These are phyloP conservation scores for Ormosia emarginata DNA, from an alignment of 306 rosid species.

Conservation along the genomic window DNA sequence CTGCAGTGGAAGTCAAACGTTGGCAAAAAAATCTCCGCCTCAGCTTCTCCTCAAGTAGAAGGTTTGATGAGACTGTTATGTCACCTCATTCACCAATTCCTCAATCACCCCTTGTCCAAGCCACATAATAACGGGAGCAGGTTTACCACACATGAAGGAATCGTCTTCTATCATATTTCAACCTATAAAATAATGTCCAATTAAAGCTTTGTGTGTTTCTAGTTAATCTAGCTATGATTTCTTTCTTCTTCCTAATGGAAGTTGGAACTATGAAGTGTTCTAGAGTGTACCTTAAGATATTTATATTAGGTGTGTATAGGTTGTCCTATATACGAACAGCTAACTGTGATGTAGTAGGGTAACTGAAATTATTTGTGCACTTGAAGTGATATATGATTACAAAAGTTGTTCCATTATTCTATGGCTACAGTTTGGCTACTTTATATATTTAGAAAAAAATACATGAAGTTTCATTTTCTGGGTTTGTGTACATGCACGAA, in stretches of 20 bases:
- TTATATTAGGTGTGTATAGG: not conserved
- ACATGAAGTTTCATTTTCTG: not conserved
- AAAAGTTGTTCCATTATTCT: not conserved
- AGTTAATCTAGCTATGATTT: not conserved
- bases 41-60: conserved; percentile 41
- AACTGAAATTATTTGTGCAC: not conserved
- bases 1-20: conserved; percentile 17
- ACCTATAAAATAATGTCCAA: not conserved
- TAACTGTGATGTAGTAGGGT: conserved; percentile 5
- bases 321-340: not conserved
- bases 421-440: not conserved
- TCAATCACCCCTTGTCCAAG: conserved; percentile 68
- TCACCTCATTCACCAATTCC: conserved; percentile 72
- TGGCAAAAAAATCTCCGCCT: conserved; percentile 48
- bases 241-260: not conserved
- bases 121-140: not conserved
- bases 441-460: not conserved
- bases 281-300: not conserved
- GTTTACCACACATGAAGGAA: not conserved
- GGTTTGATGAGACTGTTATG: conserved; percentile 49
- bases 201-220: not conserved
- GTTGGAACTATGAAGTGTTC: not conserved
- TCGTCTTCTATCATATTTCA: not conserved
- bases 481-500: not conserved
- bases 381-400: not conserved